Evolutionary conservation across 345 rosid species (phyloP).

Genomic region (Trapa bicornis): DNA sequence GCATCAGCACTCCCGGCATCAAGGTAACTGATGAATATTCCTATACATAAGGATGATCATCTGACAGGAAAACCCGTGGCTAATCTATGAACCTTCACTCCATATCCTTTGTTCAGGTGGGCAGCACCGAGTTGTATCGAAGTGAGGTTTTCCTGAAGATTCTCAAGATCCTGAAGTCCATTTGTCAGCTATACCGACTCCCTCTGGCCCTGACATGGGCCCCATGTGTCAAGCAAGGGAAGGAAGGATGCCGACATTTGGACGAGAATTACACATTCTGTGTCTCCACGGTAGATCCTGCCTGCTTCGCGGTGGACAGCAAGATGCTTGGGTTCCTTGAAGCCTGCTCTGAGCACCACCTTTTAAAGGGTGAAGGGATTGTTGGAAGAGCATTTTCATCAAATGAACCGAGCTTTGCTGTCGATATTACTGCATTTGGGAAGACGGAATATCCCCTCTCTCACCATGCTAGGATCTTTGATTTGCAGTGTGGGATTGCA

Average conservation of each 20-base stretch:
- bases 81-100: background rate
- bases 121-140: constrained; percentile 27
- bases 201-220: constrained; percentile 89
- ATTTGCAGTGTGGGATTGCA: constrained; percentile 20
- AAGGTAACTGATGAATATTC: constrained; percentile 27
- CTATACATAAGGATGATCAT: background rate
- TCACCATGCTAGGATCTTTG: constrained; percentile 42
- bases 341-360: constrained; percentile 86
- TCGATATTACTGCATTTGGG: constrained; percentile 47
- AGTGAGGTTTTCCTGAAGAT: constrained; percentile 40
- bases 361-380: constrained; percentile 59
- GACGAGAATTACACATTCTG: constrained; percentile 45
- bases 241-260: constrained; percentile 58
- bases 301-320: constrained; percentile 41
- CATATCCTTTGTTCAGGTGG: constrained; percentile 30
- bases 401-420: constrained; percentile 45
- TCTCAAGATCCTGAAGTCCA: constrained; percentile 39
- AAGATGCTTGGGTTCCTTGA: constrained; percentile 33
- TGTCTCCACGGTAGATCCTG: constrained; percentile 52
- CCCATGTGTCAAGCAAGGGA: constrained; percentile 45
- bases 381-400: constrained; percentile 62
- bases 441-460: constrained; percentile 68
- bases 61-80: background rate
- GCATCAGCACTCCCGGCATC: constrained; percentile 31
- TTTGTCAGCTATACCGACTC: constrained; percentile 41